These are phyloP conservation scores for Apiospora koreana DNA, from an alignment of 2,329 filamentous ascomycete genomes.

Conservation along the genomic window DNA sequence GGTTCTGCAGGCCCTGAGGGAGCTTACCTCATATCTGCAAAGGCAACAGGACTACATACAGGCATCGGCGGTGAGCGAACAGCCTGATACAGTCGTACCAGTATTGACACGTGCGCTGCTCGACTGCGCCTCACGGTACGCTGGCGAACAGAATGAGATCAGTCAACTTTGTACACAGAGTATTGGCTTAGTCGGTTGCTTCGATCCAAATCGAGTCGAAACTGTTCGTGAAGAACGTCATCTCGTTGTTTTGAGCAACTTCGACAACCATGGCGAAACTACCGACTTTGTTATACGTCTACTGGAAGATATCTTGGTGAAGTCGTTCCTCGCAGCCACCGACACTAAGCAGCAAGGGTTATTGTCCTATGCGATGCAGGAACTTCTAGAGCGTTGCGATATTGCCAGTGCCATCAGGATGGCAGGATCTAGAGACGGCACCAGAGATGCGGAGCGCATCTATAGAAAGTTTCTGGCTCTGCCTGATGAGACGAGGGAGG, in stretches of 20 bases:
- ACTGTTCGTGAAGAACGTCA: constrained; percentile 74
- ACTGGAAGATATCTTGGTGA: constrained; percentile 84
- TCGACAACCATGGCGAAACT: constrained; percentile 74
- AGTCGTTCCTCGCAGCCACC: constrained; percentile 86
- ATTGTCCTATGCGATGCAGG: constrained; percentile 92
- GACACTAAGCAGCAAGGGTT: constrained; percentile 89
- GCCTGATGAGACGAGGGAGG: constrained; percentile 75
- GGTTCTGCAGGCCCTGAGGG: constrained; percentile 76
- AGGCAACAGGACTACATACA: constrained; percentile 77
- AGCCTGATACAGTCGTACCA: constrained; percentile 74
- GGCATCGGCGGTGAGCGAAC: constrained; percentile 77
- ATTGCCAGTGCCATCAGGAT: constrained; percentile 60
- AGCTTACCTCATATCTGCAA: constrained; percentile 74
- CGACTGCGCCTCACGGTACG: constrained; percentile 83
- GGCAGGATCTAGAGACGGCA: constrained; percentile 45
- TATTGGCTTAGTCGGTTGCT: constrained; percentile 84
- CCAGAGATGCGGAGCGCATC: constrained; percentile 55
- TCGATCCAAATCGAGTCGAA: constrained; percentile 90
- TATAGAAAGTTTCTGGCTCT: constrained; percentile 77
- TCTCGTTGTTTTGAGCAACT: constrained; percentile 88
- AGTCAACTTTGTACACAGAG: constrained; percentile 75
- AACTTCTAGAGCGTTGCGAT: constrained; percentile 76
- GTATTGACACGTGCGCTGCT: constrained; percentile 76
- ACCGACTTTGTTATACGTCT: constrained; percentile 85
- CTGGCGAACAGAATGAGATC: constrained; percentile 66